Evolutionary conservation across 805 yeast species (phyloP).

Genomic region (Pichia cabralensis): DNA sequence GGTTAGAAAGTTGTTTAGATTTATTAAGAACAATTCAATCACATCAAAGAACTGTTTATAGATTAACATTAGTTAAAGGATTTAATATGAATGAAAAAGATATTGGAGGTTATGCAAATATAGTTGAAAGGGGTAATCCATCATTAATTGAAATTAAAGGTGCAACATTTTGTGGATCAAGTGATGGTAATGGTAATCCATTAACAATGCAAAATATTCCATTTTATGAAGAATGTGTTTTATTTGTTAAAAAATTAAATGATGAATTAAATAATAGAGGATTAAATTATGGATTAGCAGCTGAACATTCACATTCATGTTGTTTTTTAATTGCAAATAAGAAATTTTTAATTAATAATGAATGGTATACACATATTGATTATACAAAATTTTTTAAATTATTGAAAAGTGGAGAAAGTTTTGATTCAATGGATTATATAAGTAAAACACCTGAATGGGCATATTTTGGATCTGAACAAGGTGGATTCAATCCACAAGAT

Average conservation of each 20-base stretch:
- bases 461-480: conserved; percentile 71
- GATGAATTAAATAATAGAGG: conserved; percentile 57
- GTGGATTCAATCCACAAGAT: conserved; percentile 87
- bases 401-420: conserved; percentile 49
- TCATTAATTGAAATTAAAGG: conserved; percentile 90
- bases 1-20: conserved; percentile 71
- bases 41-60: conserved; percentile 83
- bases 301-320: conserved; percentile 93
- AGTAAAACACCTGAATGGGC: conserved; percentile 88
- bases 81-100: conserved; percentile 77
- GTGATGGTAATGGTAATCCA: conserved; percentile 75
- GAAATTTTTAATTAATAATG: conserved; percentile 57
- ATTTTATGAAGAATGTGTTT: conserved; percentile 80
- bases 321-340: conserved; percentile 77
- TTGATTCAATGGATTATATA: conserved; percentile 72
- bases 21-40: conserved; percentile 62
- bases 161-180: conserved; percentile 91
- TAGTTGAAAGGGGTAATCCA: conserved; percentile 74
- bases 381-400: conserved; percentile 67
- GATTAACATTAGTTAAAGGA: conserved; percentile 85
- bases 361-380: conserved; percentile 87
- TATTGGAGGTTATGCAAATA: conserved; percentile 71
- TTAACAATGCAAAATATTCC: conserved; percentile 94
- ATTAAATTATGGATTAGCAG: conserved; percentile 71
- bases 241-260: conserved; percentile 57